Base-by-base conservation (phyloP, 768 basidiomycete species). In the Phanerodontia chrysosporium region DNA sequence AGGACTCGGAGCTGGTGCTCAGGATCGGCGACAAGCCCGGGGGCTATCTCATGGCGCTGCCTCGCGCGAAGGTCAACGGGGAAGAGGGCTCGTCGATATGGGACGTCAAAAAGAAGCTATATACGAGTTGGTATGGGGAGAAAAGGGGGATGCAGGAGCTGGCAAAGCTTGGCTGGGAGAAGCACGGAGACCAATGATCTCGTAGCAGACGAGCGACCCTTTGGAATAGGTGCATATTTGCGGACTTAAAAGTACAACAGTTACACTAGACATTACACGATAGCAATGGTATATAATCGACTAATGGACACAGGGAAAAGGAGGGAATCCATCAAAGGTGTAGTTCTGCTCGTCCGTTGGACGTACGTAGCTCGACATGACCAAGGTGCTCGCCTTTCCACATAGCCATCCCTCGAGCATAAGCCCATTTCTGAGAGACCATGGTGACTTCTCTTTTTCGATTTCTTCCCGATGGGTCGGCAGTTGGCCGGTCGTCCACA, bases 71-170 rank as follows among this genome's bases (percentile, higher is more conserved):
- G 36, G 54, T 70, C 24, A 57, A 62, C 22, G 69, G 69, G 10
- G 25, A 64, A 52, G 48, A 57, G 30, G 9, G 54, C 32, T 62
- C 62, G 25, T 24, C 28, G 44, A 39, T 64, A 62, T 62, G 56
- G 57, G 32, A 60, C 59, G 39, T 39, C n/a, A 52, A 58, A 49
- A 64, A 65, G 42, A 49, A 55, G 51, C 59, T 69, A 13, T 69
- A 53, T 56, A 61, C 51, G 44, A 52, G 18, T 6, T 69, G 66
- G 66, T 69, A 69, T 42, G 68, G 66, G 60, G 30, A 30, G 21
- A 59, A 61, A 60, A 65, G 58, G n/a, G 51, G 51, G 36, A 49
- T 61, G 54, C 25, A 58, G 49, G 55, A 58, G 49, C 28, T 62
- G 55, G 28, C 32, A 35, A 58, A 46, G 56, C 25, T 28, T 13